phyloP scores from a whole-genome alignment of 352 stramenopile genomes.

The Phytopythium kandeliae region DNA sequence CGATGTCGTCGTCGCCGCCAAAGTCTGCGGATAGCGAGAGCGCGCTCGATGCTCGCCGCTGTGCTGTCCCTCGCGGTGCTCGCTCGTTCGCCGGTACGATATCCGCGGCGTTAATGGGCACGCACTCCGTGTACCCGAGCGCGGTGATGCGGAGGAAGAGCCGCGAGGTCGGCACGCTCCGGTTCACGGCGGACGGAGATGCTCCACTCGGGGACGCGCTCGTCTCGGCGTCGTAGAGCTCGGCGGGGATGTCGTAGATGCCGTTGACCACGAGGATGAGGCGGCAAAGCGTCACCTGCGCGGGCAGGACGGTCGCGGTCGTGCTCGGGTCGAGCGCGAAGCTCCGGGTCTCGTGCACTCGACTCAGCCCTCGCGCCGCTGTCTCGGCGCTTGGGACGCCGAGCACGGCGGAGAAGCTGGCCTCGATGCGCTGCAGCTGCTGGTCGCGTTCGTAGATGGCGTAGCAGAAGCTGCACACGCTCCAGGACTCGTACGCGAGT shows the following conservation, averaged over 20 bases:
- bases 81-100: constrained; percentile 44
- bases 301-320: constrained; percentile 33
- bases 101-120: constrained; percentile 49
- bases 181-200: background rate
- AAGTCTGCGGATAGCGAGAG: constrained; percentile 9
- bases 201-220: constrained; percentile 2
- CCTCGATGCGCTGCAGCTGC: constrained; percentile 63
- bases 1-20: constrained; percentile 26
- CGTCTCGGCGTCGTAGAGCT: constrained; percentile 66
- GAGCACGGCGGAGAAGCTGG: constrained; percentile 46
- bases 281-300: constrained; percentile 71
- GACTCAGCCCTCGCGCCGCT: constrained; percentile 23
- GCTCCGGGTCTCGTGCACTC: constrained; percentile 33
- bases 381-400: constrained; percentile 33
- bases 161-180: constrained; percentile 16
- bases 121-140: constrained; percentile 71
- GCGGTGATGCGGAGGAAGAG: constrained; percentile 72
- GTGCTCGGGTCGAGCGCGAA: constrained; percentile 41
- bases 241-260: constrained; percentile 76
- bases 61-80: constrained; percentile 29
- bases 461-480: constrained; percentile 81
- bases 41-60: constrained; percentile 26
- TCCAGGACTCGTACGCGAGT: constrained; percentile 80
- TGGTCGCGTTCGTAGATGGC: constrained; percentile 82
- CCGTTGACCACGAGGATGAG: constrained; percentile 73